Evolutionary conservation across 1,284 basidiomycete genomes (phyloP), one percentile per base, ranked within the genome.

Genomic region (Gymnopus androsaceus): DNA sequence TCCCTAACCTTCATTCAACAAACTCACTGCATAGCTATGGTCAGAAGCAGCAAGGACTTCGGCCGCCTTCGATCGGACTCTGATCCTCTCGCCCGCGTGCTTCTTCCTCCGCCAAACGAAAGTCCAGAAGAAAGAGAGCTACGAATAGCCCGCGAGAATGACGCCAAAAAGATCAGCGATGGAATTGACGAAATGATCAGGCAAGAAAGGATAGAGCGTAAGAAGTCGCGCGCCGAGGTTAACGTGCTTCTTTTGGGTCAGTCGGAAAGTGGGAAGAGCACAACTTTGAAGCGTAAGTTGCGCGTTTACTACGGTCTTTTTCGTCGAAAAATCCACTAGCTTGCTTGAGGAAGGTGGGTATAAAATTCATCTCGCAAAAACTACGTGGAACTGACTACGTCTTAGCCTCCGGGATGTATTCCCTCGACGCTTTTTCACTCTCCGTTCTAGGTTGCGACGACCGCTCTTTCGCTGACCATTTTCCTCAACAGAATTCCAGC

Each of bases 241-340:
- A 88, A 87, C 67, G 81, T 92, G 46, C 75, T 92, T 51, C 76
- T 92, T 54, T 81, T 92, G 31, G 90, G 90, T 56, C 89, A 92
- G 76, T 89, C 87, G 62, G 89, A 91, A 76, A 88, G 85, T 63
- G 87, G 87, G 36, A 92, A 91, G 76, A 89, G 85, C 66, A 91
- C 88, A 12, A 90, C 88, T 4, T 76, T 91, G 62, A 91, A 91
- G 74, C 88, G 88, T 91, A 75, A 82, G 89, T 87, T n/a, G n/a
- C n/a, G n/a, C n/a, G n/a, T n/a, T n/a, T n/a, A n/a, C n/a, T n/a
- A n/a, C n/a, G n/a, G n/a, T n/a, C n/a, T n/a, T n/a, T n/a, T n/a
- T n/a, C n/a, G n/a, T n/a, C n/a, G n/a, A n/a, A n/a, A n/a, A n/a
- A n/a, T n/a, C n/a, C n/a, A n/a, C n/a, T n/a, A n/a, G n/a, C n/a